phyloP scores from a whole-genome alignment of 2,329 filamentous ascomycete genomes.

The Ophiocordyceps unilateralis region DNA sequence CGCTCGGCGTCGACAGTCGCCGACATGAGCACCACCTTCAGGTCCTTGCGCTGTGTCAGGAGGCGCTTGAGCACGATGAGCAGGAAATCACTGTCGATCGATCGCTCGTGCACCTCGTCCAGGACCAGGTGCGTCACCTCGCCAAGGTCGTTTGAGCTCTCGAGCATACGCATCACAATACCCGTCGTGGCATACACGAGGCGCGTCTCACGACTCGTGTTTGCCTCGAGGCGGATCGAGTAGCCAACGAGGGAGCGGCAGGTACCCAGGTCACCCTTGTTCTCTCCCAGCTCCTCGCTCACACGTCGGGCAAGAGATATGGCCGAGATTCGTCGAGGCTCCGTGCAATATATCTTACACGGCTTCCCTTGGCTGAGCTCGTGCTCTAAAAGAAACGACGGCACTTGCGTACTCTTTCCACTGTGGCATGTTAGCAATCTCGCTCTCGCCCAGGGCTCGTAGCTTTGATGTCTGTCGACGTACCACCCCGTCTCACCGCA shows the following conservation, averaged over 20 bases:
- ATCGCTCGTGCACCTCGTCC: constrained; percentile 94
- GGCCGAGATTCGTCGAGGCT: constrained; percentile 87
- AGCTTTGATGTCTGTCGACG: constrained; percentile 4
- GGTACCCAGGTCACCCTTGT: constrained; percentile 65
- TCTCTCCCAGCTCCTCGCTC: constrained; percentile 85
- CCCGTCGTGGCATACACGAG: constrained; percentile 80
- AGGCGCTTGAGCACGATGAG: constrained; percentile 81
- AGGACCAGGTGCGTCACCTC: constrained; percentile 89
- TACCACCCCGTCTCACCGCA: constrained; percentile 90
- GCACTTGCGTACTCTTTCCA: constrained; percentile 96
- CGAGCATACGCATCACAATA: constrained; percentile 96
- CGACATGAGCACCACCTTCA: constrained; percentile 94
- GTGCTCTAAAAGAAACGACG: constrained; percentile 80
- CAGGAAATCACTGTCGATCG: constrained; percentile 92
- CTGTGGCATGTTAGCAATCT: constrained; percentile 17
- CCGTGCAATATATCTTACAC: constrained; percentile 91
- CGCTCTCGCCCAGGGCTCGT: not conserved
- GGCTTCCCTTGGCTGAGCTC: constrained; percentile 62
- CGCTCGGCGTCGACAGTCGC: constrained; percentile 86
- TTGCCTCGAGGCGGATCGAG: constrained; percentile 83
- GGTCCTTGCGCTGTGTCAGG: constrained; percentile 55
- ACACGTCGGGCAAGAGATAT: constrained; percentile 87
- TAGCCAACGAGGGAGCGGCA: constrained; percentile 76
- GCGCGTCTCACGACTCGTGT: constrained; percentile 63
- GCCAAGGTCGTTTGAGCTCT: constrained; percentile 67